Conservation (phyloP, 108 stramenopile genomes). For the Stephanodiscus minutulus region DNA sequence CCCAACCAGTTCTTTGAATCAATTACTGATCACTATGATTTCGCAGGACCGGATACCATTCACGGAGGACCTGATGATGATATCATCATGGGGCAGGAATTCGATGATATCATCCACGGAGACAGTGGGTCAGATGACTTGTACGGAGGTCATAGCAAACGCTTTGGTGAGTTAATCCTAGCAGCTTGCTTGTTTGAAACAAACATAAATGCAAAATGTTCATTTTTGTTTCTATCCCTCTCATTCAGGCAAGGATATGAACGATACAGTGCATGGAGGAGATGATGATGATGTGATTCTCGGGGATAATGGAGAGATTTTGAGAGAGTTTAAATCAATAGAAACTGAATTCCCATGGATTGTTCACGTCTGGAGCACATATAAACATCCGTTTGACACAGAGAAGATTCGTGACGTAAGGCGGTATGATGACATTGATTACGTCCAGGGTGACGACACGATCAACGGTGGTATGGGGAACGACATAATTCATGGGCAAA, state of each 20-base stretch:
- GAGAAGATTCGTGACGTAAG: slow-evolving; percentile 34
- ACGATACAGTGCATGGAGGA: slow-evolving; percentile 26
- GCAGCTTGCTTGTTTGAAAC: background rate
- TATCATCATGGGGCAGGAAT: slow-evolving; percentile 34
- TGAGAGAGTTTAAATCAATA: slow-evolving; percentile 14
- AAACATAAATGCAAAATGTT: background rate
- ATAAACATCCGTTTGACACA: slow-evolving; percentile 22
- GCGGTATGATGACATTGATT: slow-evolving; percentile 38
- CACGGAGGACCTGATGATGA: slow-evolving; percentile 35
- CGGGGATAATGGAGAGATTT: slow-evolving; percentile 44
- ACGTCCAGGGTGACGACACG: slow-evolving; percentile 19
- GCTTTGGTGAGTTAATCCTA: slow-evolving; percentile 1
- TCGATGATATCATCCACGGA: slow-evolving; percentile 23
- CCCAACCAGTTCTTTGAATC: slow-evolving; percentile 22
- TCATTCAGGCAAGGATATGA: slow-evolving; percentile 17
- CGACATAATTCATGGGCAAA: slow-evolving; percentile 34
- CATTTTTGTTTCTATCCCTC: background rate
- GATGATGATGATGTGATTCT: slow-evolving; percentile 27
- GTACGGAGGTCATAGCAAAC: slow-evolving; percentile 33
- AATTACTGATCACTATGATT: slow-evolving; percentile 15
- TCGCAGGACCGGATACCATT: slow-evolving; percentile 24
- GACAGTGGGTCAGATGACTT: slow-evolving; percentile 31
- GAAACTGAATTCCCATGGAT: slow-evolving; percentile 24
- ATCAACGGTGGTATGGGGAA: slow-evolving; percentile 26
- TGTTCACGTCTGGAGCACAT: slow-evolving; percentile 24